Base-by-base conservation (phyloP, 2,329 filamentous ascomycete genomes). In the Fusarium staphyleae region DNA sequence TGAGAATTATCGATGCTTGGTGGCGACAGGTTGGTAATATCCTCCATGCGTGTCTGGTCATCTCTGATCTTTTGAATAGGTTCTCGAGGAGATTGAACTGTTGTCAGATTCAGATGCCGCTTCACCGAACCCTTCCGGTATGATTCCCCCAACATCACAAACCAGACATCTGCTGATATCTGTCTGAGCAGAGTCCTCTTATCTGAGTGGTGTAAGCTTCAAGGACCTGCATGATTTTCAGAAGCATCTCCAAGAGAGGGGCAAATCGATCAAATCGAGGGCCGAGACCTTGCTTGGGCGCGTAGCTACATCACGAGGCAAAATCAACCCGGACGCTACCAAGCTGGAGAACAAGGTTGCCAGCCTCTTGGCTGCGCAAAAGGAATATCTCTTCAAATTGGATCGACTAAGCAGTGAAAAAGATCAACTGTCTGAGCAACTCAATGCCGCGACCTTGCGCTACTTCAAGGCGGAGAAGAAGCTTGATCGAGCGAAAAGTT, bases 391-490 rank as follows among this genome's bases (percentile, higher is more conserved):
- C 10, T 81, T 88, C 30, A 89, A 93, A 70, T 75, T 96, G 43
- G 91, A 96, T 62, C 84, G 87, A 47, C 77, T 93, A 11, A 81
- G 86, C 41, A 80, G 84, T 6, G 92, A 97, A 67, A 96, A 95
- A 67, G 89, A 96, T 47, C 87, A 90, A 64, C 80, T 96, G 3
- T 91, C 91, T 39, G 90, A 95, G 67, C 89, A 93, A 57, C 80
- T 98, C 15, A 93, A 98, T 70, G 88, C 86, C 28, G 95, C 93
- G 13, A 96, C 92, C 5, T 80, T 96, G 53, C 86, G 95, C 61
- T 98, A 96, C 69, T 91, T 98, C 78, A 90, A 96, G 64, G 95
- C 95, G 0, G 95, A 99, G 72, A 96, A 96, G 78, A 95, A 92
- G 71, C 80, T 98, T 45, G 95, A 99, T 71, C 86, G 95, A 35